Evolutionary conservation across 805 yeast species (phyloP).

Genomic region (Ogataea sp.): DNA sequence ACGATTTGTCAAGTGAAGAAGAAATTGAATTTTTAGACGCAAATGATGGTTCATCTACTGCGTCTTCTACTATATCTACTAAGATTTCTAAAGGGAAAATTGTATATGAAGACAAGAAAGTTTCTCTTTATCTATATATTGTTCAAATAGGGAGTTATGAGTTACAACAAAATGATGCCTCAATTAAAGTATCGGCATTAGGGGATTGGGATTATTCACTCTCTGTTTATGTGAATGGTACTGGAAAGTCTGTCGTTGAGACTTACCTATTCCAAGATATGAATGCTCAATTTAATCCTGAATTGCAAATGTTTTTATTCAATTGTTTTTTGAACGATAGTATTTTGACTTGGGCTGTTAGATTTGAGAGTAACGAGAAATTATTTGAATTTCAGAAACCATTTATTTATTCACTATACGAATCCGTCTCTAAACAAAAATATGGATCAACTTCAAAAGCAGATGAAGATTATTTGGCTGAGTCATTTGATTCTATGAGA

Average conservation of each 20-base stretch:
- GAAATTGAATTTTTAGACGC: slow-evolving; percentile 17
- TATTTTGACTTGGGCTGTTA: slow-evolving; percentile 56
- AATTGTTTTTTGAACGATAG: slow-evolving; percentile 36
- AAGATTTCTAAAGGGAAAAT: slow-evolving; percentile 5
- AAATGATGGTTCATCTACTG: slow-evolving; percentile 13
- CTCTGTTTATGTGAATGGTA: slow-evolving; percentile 17
- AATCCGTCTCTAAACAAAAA: slow-evolving; percentile 39
- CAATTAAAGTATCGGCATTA: slow-evolving; percentile 33
- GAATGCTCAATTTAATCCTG: slow-evolving; percentile 60
- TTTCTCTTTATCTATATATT: slow-evolving; percentile 46
- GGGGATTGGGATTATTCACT: slow-evolving; percentile 46
- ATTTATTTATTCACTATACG: slow-evolving; percentile 53
- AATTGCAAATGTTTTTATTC: slow-evolving; percentile 53
- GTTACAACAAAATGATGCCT: slow-evolving; percentile 27
- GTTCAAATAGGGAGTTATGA: slow-evolving; percentile 39
- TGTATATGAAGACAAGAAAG: slow-evolving; percentile 8
- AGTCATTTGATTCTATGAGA: slow-evolving; percentile 34
- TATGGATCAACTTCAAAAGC: slow-evolving; percentile 35
- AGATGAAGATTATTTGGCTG: slow-evolving; percentile 47
- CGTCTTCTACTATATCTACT: neutral
- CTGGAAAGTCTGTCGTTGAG: slow-evolving; percentile 25
- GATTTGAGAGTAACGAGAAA: slow-evolving; percentile 33
- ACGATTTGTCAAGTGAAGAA: slow-evolving; percentile 25
- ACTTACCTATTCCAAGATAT: slow-evolving; percentile 38
- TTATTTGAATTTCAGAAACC: slow-evolving; percentile 44